Base-by-base conservation (phyloP, 2,329 filamentous ascomycete genomes). In the Verticillium dahliae region DNA sequence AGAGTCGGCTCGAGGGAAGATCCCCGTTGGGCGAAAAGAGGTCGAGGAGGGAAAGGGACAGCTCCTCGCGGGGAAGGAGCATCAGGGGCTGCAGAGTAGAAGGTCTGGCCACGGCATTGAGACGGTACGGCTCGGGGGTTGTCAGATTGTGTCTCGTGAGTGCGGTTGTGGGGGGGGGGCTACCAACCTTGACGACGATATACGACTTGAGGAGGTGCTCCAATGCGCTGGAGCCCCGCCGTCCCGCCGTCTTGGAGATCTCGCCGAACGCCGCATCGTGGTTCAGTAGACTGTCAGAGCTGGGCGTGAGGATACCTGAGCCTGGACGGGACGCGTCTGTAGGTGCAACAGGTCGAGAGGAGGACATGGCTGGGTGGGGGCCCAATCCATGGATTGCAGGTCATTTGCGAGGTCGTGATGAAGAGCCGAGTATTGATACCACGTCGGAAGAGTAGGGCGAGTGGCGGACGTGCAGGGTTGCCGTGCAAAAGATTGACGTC, bases 11-110 rank as follows among this genome's bases (percentile, higher is more conserved):
- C 31, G 76, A 76, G 14, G 81, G 76, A 27, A 86, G 76, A 22
- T 81, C 80, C 66, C 78, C 80, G 41, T 77, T 76, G 10, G 81
- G 80, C 11, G 78, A 73, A 27, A 76, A 72, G 45, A 86, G 78
- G 68, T 90, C 87, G 62, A 90, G 81, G 65, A 73, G 83, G 1
- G 85, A 84, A n/a, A 90, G 75, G 6, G 83, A 77, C 5, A 90
- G 77, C 63, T 81, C 75, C 66, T 86, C 79, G 66, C 88, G 83
- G 34, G 85, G 81, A 4, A 90, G 74, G 33, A 90, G 75, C 79
- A 88, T 84, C 58, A 89, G 71, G 3, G 85, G 85, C 58, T 85
- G 81, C 58, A 89, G 75, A 31, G 78, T 80, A 62, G 81, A 80
- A 58, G 85, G 82, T 67, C 81, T 83, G 31, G 79, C 68, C 38